Base-by-base conservation (phyloP, 306 rosid genomes). In the Prunus mira region DNA sequence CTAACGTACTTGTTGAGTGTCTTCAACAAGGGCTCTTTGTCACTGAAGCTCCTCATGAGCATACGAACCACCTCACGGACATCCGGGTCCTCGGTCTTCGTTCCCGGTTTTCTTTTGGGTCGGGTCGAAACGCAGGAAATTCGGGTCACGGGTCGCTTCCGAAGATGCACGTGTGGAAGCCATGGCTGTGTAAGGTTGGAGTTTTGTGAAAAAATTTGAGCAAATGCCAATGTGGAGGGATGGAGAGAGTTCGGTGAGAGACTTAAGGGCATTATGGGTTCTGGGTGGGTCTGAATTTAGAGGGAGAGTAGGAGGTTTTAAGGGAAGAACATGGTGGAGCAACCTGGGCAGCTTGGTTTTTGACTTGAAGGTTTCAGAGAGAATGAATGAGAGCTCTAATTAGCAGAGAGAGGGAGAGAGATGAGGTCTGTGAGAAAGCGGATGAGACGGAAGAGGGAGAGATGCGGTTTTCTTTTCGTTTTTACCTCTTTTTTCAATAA, bases 1-100 rank as follows among this genome's bases (percentile, higher is more conserved):
- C 71, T 89, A 20, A 90, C 96, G 25, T 87, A 86, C 90, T 94
- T 89, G 81, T 87, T 86, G 73, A 89, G 76, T 5, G 98, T 89
- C 86, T 87, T 94, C 74, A 84, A 65, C 30, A 89, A 22, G 8
- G 97, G 97, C 84, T 92, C 97, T 79, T 79, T 87, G 79, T 88
- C 93, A 63, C 81, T 87, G 76, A 88, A 83, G 72, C 84, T 89
- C 70, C 84, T 76, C 69, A 89, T 34, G 12, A 95, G 80, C 71
- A 32, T 47, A 27, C 89, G 89, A 75, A 92, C 97, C 69, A 92
- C 81, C 72, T 89, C 93, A 24, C 60, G 84, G 8, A 90, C 85
- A 72, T 95, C 98, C 19, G 88, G 87, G 10, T 73, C 74, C 17
- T 86, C 87, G 60, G 24, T 28, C 17, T 57, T 71, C 3, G 57